Conservation (phyloP, 2,329 filamentous ascomycete genomes). For the Hawksworthiomyces lignivorus region DNA sequence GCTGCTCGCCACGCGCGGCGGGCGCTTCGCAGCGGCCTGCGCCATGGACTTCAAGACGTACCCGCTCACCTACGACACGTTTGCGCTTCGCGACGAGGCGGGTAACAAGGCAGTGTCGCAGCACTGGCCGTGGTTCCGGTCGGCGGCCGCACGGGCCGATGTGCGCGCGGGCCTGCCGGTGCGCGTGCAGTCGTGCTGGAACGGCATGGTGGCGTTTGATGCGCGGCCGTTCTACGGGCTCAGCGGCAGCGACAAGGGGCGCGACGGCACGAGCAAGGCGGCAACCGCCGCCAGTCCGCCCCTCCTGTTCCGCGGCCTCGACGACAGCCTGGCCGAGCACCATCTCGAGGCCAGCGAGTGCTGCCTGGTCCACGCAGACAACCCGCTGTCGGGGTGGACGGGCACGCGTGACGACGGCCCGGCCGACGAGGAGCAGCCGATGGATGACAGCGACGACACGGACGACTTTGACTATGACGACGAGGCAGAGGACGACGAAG, state of each 20-base stretch:
- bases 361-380: slow-evolving; percentile 69
- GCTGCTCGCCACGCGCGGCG: slow-evolving; percentile 45
- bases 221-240: slow-evolving; percentile 40
- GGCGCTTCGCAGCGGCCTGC: slow-evolving; percentile 52
- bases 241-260: not conserved
- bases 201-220: slow-evolving; percentile 47
- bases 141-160: slow-evolving; percentile 31
- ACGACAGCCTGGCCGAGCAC: slow-evolving; percentile 50
- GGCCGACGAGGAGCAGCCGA: too few relatives aligned
- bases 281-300: slow-evolving; percentile 20
- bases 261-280: not conserved
- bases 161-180: slow-evolving; percentile 43
- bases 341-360: slow-evolving; percentile 74
- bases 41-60: slow-evolving; percentile 49
- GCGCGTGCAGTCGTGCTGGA: slow-evolving; percentile 60
- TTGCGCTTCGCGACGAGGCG: slow-evolving; percentile 47
- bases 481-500: not conserved
- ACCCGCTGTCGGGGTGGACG: slow-evolving; percentile 44
- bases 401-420: too few relatives aligned
- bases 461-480: too few relatives aligned
- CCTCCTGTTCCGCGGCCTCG: slow-evolving; percentile 54
- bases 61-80: slow-evolving; percentile 53
- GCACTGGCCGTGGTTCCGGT: slow-evolving; percentile 54
- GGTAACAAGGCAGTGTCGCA: slow-evolving; percentile 45
- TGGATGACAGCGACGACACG: too few relatives aligned